Evolutionary conservation across 2,329 filamentous ascomycete species (phyloP).

Genomic region (Botrytis paeoniae): DNA sequence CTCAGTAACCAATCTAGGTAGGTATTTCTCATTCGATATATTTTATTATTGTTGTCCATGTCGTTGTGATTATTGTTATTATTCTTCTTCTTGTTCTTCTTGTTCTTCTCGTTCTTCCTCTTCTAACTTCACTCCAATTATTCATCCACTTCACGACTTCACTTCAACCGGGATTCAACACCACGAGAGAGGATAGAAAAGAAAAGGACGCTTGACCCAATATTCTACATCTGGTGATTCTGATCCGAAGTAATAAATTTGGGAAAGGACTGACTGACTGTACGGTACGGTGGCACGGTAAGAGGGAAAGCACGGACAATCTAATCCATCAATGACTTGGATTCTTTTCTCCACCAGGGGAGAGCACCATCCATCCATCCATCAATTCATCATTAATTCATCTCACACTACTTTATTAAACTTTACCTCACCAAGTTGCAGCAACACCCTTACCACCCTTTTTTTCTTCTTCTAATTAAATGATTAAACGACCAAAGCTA

Average conservation of each 20-base stretch:
- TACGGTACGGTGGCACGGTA: background rate
- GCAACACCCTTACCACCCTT: background rate
- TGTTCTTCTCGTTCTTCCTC: too few species aligned
- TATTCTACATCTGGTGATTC: background rate
- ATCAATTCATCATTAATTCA: background rate
- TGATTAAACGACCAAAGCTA: background rate
- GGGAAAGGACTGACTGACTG: background rate
- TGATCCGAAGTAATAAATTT: background rate
- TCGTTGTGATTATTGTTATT: background rate
- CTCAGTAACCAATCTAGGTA: background rate
- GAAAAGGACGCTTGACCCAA: background rate
- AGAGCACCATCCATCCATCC: background rate
- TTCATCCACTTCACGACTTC: background rate
- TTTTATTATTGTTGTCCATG: background rate
- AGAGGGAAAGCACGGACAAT: background rate
- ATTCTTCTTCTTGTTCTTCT: too few species aligned
- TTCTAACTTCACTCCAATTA: background rate
- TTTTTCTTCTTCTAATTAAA: background rate
- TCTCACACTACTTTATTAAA: background rate
- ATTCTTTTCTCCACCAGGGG: conserved; percentile 5
- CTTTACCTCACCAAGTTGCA: background rate
- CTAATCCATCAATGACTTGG: background rate
- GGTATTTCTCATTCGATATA: background rate
- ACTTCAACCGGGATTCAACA: background rate
- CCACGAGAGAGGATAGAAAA: background rate